Conservation (phyloP, 2,329 filamentous ascomycete genomes). For the Dothideomycetes sp. region DNA sequence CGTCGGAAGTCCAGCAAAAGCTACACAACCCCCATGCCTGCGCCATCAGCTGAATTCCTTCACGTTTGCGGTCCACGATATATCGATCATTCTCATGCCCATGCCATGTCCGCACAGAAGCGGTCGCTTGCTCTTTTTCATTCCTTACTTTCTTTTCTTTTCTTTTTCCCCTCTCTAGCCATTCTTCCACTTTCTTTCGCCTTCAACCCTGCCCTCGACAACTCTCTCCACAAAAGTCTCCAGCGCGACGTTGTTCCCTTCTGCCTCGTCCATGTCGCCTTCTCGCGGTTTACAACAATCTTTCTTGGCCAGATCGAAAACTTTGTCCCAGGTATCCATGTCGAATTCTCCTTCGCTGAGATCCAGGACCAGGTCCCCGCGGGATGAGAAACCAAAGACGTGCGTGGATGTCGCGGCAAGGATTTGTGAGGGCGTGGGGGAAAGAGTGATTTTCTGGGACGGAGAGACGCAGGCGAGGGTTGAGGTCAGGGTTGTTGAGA, state of each 20-base stretch:
- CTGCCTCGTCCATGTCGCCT: constrained; percentile 31
- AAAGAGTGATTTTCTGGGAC: constrained; percentile 18
- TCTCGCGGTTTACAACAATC: constrained; percentile 50
- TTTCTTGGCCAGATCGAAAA: constrained; percentile 54
- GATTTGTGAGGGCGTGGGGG: constrained; percentile 56
- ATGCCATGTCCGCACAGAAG: too few species aligned
- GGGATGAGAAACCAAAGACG: constrained; percentile 72
- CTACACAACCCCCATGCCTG: too few species aligned
- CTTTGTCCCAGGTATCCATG: constrained; percentile 63
- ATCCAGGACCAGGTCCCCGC: constrained; percentile 62
- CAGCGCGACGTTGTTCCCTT: constrained; percentile 16
- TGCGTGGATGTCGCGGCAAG: constrained; percentile 62
- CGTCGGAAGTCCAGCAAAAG: too few species aligned
- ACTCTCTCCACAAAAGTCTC: constrained; percentile 9
- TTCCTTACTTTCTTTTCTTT: too few species aligned
- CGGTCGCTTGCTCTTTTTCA: too few species aligned
- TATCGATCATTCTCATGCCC: too few species aligned
- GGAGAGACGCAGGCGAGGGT: constrained; percentile 35
- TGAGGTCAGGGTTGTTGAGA: constrained; percentile 63
- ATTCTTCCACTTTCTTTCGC: constrained; percentile 14
- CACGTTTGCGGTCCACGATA: too few species aligned
- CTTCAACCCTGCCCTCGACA: constrained; percentile 13
- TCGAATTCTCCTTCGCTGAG: constrained; percentile 78
- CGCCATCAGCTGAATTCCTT: too few species aligned
- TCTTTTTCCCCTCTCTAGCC: too few species aligned